Evolutionary conservation across 2,329 filamentous ascomycete species (phyloP).

Genomic region (Colletotrichum tofieldiae): DNA sequence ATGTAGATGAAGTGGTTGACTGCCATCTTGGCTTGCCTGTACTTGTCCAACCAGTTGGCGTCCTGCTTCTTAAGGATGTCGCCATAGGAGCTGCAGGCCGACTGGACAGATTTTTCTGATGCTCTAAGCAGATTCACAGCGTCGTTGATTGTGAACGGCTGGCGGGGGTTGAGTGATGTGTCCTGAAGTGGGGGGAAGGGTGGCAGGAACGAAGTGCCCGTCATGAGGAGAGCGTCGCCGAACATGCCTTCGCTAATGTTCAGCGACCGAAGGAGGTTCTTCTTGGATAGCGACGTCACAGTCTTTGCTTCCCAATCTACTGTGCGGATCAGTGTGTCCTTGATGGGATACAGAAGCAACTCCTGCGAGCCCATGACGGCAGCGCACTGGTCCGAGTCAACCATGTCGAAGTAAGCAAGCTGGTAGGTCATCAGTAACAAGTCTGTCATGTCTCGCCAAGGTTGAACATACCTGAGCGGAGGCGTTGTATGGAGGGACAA

Average conservation of each 20-base stretch:
- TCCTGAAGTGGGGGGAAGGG: conserved; percentile 84
- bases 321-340: conserved; percentile 78
- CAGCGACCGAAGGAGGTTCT: conserved; percentile 79
- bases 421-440: conserved; percentile 56
- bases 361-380: conserved; percentile 89
- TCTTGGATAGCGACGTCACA: conserved; percentile 76
- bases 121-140: conserved; percentile 85
- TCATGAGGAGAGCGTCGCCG: conserved; percentile 86
- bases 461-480: conserved; percentile 80
- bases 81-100: conserved; percentile 82
- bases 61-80: conserved; percentile 83
- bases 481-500: conserved; percentile 90
- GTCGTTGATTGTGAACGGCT: conserved; percentile 78
- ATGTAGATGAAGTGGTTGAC: conserved; percentile 92
- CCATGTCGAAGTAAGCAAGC: conserved; percentile 84
- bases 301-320: conserved; percentile 79
- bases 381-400: conserved; percentile 77
- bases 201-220: conserved; percentile 85
- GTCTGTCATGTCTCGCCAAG: conserved; percentile 18
- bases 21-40: conserved; percentile 86
- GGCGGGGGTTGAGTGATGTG: conserved; percentile 65
- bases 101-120: conserved; percentile 78
- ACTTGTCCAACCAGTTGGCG: conserved; percentile 86
- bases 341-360: conserved; percentile 87
- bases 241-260: conserved; percentile 80